phyloP scores from a whole-genome alignment of 306 rosid species.

The Castanopsis chinensis region DNA sequence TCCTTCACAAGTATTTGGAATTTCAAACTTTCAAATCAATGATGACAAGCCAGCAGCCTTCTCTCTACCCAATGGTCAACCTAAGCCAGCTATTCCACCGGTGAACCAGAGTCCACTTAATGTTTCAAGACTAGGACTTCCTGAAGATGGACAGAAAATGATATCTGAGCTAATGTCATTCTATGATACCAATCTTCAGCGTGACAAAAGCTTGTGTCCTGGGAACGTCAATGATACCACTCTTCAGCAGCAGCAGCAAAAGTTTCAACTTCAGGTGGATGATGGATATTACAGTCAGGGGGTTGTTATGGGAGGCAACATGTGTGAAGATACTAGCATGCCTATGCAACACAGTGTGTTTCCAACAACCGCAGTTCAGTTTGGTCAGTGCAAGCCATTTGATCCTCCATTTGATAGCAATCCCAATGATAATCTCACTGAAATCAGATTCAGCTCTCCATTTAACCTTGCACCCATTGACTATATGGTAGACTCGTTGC shows the following conservation, averaged over 20 bases:
- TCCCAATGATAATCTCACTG: constrained; percentile 17
- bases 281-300: constrained; percentile 29
- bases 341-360: constrained; percentile 22
- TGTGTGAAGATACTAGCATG: constrained; percentile 12
- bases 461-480: constrained; percentile 31
- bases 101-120: constrained; percentile 15
- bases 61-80: constrained; percentile 27
- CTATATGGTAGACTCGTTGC: constrained; percentile 27
- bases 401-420: constrained; percentile 41
- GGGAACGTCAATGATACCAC: constrained; percentile 1
- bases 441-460: constrained; percentile 35
- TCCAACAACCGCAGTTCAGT: constrained; percentile 22
- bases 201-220: constrained; percentile 25
- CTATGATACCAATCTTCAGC: constrained; percentile 37
- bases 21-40: constrained; percentile 28
- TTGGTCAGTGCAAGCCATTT: constrained; percentile 31
- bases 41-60: constrained; percentile 22
- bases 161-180: constrained; percentile 45
- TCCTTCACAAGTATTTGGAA: constrained; percentile 34
- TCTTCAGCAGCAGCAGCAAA: constrained; percentile 15
- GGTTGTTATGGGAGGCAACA: constrained; percentile 19
- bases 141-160: constrained; percentile 50
- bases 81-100: constrained; percentile 24
- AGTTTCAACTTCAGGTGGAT: constrained; percentile 27
- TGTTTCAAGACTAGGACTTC: constrained; percentile 33